These are phyloP conservation scores for Trametes pubescens DNA, from an alignment of 1,284 basidiomycete species.

Conservation along the genomic window DNA sequence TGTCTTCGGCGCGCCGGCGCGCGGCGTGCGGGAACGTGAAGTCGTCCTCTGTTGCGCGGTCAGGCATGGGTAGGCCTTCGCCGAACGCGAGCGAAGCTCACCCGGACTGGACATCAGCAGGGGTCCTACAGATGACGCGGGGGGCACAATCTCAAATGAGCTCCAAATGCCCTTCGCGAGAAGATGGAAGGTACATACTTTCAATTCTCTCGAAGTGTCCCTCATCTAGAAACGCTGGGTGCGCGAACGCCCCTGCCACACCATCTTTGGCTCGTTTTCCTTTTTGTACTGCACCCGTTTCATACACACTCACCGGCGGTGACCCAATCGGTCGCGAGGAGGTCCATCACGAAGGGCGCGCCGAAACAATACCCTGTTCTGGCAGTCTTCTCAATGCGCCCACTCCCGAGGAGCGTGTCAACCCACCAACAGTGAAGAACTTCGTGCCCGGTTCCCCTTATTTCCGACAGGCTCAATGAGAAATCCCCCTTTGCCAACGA, in stretches of 20 bases:
- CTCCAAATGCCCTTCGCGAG: too few species aligned
- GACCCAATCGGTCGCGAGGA: conserved; percentile 52
- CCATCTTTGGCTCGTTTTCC: neutral
- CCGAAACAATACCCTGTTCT: conserved; percentile 64
- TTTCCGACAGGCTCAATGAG: neutral
- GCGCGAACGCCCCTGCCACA: conserved; percentile 57
- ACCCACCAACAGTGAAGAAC: conserved; percentile 50
- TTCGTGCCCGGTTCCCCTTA: conserved; percentile 35
- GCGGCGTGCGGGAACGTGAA: conserved; percentile 52
- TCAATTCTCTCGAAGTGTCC: conserved; percentile 56
- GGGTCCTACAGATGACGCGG: conserved; percentile 48
- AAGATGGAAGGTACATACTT: conserved; percentile 44
- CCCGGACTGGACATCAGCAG: conserved; percentile 50
- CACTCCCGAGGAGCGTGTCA: neutral
- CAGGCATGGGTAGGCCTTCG: neutral
- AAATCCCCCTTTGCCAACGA: neutral
- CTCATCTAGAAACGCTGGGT: conserved; percentile 61
- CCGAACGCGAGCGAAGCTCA: neutral
- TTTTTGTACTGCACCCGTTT: neutral
- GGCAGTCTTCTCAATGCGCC: neutral
- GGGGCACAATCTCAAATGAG: neutral
- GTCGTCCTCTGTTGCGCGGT: conserved; percentile 48
- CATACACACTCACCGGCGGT: conserved; percentile 51
- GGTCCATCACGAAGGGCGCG: conserved; percentile 56
- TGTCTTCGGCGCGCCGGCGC: conserved; percentile 55